Base-by-base conservation (phyloP, 495 filamentous ascomycete species). In the Neurospora tetraspora region DNA sequence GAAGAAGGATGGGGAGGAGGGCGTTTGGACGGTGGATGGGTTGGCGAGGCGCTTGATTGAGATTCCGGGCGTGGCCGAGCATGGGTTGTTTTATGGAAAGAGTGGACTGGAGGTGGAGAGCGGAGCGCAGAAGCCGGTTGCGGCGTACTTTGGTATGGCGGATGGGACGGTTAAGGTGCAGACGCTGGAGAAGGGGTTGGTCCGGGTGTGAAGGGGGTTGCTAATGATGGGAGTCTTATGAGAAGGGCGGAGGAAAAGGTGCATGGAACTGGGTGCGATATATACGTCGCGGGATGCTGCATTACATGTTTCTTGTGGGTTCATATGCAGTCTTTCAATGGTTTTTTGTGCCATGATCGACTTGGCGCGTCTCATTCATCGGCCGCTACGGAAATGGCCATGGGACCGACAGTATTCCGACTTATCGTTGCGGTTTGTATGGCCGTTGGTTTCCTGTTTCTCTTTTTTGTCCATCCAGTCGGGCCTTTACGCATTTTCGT, bases 121-220 rank as follows among this genome's bases (percentile, higher is more conserved):
- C 53, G 80, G 93, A 39, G 96, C 94, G 3, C 93, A 97, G 84
- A 95, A 93, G 81, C 96, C 96, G 4, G 88, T 97, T 31, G 93
- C 93, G 47, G 94, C 93, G 39, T 99, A 98, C 82, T 98, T 98
- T 81, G 96, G 96, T 18, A 93, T 93, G 91, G 88, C 91, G 92
- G 71, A 90, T 81, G 39, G 86, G 78, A 77, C 43, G 8, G 80
- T 82, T 0, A 37, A 79, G 69, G 73, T 81, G 42, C 78, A 73
- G 73, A 78, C 90, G 91, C 47, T 18, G 39, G 12, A 12, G 38
- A 42, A 27, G 18, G 11, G 23, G 59, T 69, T 53, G 12, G 70
- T n/a, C n/a, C n/a, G n/a, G n/a, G n/a, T 14, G 1, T 69, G 43
- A 42, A 42, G 34, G 6, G 34, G 34, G 34, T 34, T 34, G 31